These are phyloP conservation scores for Sugiyamaella qingdaonensis DNA, from an alignment of 805 yeast species.

Conservation along the genomic window DNA sequence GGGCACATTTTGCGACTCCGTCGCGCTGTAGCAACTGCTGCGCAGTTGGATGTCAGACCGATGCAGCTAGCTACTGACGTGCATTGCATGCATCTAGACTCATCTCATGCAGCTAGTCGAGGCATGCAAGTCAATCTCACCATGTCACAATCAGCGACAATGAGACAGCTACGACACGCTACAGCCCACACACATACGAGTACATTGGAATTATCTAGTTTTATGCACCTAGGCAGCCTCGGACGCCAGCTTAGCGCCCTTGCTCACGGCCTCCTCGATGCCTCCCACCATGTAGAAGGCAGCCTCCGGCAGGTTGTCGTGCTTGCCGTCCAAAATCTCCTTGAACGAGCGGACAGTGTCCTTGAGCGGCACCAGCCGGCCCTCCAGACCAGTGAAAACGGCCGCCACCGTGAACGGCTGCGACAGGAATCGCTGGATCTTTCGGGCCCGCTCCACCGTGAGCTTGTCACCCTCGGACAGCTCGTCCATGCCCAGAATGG, in stretches of 20 bases:
- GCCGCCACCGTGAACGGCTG: conserved; percentile 99
- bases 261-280: conserved; percentile 96
- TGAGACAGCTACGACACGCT: no score
- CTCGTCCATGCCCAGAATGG: conserved; percentile 99
- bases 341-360: conserved; percentile 93
- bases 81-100: no score
- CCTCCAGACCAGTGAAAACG: conserved; percentile 99
- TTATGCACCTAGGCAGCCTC: conserved; percentile 12
- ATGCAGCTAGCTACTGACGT: no score
- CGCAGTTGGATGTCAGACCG: no score
- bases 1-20: no score
- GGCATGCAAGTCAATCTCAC: no score
- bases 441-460: conserved; percentile 99
- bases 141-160: no score
- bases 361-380: conserved; percentile 94
- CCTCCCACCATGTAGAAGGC: conserved; percentile 99
- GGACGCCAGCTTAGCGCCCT: conserved; percentile 94
- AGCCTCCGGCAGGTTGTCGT: conserved; percentile 97
- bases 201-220: not conserved
- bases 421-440: conserved; percentile 99
- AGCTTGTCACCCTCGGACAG: conserved; percentile 97
- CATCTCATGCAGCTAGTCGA: no score
- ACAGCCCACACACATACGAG: not conserved
- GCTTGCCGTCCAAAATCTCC: conserved; percentile 97
- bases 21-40: no score